Percentiles rank a stretch among this genome's conserved stretches.
Evolutionary conservation across 495 filamentous ascomycete genomes (phyloP).

Genomic region (Recurvomyces mirabilis): DNA sequence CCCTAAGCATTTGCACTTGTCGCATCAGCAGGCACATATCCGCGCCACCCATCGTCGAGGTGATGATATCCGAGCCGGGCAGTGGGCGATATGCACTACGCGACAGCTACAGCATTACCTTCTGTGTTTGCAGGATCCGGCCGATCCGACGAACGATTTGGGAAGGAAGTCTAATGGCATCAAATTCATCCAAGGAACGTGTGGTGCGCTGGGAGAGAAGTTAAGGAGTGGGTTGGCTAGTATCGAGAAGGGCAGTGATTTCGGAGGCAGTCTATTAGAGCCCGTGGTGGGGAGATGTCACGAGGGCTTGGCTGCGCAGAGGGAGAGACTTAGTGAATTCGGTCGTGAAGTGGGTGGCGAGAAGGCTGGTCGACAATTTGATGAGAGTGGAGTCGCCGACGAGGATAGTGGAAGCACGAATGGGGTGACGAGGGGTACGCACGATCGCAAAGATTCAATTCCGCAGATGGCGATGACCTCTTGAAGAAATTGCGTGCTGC

Average conservation of each 20-base stretch:
- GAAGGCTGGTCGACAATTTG: too few species aligned
- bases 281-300: constrained; percentile 8
- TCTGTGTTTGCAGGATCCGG: constrained; percentile 51
- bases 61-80: constrained; percentile 12
- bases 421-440: neutral
- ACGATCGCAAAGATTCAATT: too few species aligned
- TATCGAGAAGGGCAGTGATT: neutral
- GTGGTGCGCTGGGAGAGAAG: constrained; percentile 1
- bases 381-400: too few species aligned
- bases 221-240: neutral
- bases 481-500: too few species aligned
- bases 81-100: constrained; percentile 6
- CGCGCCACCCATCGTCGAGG: constrained; percentile 7
- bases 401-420: neutral
- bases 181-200: constrained; percentile 33
- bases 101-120: constrained; percentile 28
- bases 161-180: constrained; percentile 35
- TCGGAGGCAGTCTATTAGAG: constrained; percentile 3
- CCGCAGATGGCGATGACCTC: too few species aligned
- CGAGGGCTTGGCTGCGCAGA: constrained; percentile 7
- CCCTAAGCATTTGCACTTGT: neutral
- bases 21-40: neutral
- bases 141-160: constrained; percentile 45
- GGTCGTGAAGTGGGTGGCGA: neutral
- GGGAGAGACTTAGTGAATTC: constrained; percentile 11